Base-by-base conservation (phyloP, 768 basidiomycete genomes). In the Dictyophora rubrovolvata region DNA sequence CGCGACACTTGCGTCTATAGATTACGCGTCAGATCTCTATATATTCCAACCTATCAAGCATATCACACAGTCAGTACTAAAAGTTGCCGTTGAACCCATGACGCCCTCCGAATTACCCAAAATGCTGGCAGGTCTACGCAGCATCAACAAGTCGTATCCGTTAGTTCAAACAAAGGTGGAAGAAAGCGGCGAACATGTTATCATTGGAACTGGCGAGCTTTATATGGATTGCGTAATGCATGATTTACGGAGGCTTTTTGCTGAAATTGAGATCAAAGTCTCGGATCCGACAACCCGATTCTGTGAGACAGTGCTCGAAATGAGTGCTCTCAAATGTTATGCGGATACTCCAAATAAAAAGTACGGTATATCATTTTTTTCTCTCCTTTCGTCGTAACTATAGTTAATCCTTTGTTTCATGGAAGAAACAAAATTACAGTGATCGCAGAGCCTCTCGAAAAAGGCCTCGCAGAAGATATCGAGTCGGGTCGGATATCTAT, bases 281-380 rank as follows among this genome's bases (percentile, higher is more conserved):
- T 98, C 95, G 21, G 96, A 99, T 75, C 96, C 96, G 1, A 93
- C 98, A 42, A 95, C 93, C 16, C 92, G 93, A 69, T 99, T 99
- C 75, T 89, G 91, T 68, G 96, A 99, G 75, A 99, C 96, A 1
- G 95, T 98, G 20, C 76, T 97, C 64, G 96, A 99, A 77, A 98
- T 95, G 34, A 93, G 89, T 64, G 96, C 95, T 3, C 73, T 99
- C 63, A 99, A 98, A 73, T 98, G 95, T 68, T 99, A 99, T 71
- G 96, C 96, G 17, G 96, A 98, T 66, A 98, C 96, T 33, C 96
- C 96, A 6, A 99, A 99, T 74, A 98, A 99, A 75, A 93, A 92
- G 93, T 94, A 65, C 63, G 28, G 88, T 72, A n/a, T n/a, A n/a
- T n/a, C n/a, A n/a, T 17, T 48, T 6, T n/a, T 37, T 28, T 54